These are phyloP conservation scores for Porcisia hertigi DNA, from an alignment of 208 protist species.

Conservation along the genomic window DNA sequence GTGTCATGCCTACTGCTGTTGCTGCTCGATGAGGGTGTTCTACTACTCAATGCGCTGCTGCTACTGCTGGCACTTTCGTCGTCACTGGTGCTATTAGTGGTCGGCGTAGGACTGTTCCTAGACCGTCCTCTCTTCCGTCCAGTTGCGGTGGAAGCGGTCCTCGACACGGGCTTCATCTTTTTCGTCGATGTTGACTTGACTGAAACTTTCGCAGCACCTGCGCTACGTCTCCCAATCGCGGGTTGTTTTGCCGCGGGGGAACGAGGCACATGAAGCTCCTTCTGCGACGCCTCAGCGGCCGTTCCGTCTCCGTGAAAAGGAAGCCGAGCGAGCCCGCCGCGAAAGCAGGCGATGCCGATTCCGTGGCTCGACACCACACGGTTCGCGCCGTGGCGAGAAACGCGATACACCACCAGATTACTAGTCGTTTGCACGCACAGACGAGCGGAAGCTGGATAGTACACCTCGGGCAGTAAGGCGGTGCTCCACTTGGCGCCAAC, in stretches of 20 bases:
- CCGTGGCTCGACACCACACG: constrained; percentile 40
- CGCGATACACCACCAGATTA: constrained; percentile 75
- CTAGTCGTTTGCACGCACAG: constrained; percentile 68
- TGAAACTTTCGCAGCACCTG: neutral
- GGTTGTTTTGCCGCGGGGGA: neutral
- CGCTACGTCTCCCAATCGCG: neutral
- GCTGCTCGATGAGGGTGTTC: neutral
- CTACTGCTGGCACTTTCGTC: neutral
- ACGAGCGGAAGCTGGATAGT: constrained; percentile 63
- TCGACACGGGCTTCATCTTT: neutral
- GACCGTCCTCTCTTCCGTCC: neutral
- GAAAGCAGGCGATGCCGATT: constrained; percentile 39
- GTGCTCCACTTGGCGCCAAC: constrained; percentile 72
- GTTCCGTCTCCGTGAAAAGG: too few species aligned
- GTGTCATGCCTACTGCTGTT: neutral
- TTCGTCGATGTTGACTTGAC: neutral
- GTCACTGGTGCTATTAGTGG: constrained; percentile 13
- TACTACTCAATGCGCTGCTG: neutral
- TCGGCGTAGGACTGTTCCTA: constrained; percentile 4
- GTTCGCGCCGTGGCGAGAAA: constrained; percentile 34
- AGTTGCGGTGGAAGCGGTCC: neutral
- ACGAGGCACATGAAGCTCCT: neutral
- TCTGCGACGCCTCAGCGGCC: neutral
- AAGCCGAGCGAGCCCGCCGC: neutral
- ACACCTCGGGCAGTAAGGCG: constrained; percentile 47